phyloP scores from a whole-genome alignment of 768 basidiomycete species.

The Tremella yokohamensis region DNA sequence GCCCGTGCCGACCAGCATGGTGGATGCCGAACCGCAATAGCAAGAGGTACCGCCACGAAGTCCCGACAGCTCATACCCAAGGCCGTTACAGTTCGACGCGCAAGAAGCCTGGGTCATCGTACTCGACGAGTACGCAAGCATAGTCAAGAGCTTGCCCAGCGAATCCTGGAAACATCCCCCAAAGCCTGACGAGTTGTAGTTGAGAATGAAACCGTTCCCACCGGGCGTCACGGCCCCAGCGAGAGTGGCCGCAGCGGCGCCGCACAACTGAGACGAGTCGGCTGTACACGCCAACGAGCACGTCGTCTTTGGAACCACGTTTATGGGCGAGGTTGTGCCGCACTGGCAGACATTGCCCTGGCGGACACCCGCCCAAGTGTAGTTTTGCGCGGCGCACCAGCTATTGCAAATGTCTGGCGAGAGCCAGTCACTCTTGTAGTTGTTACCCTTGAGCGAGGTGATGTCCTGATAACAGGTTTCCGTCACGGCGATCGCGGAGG shows the following conservation, averaged over 20 bases:
- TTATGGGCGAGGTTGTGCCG: slow-evolving; percentile 55
- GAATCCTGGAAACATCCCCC: slow-evolving; percentile 22
- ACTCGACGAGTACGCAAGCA: background rate
- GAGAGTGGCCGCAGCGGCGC: too few relatives aligned
- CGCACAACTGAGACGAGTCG: too few relatives aligned
- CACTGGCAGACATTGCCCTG: slow-evolving; percentile 55
- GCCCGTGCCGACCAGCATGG: slow-evolving; percentile 27
- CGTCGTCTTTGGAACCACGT: too few relatives aligned
- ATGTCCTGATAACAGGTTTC: too few relatives aligned
- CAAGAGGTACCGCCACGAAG: slow-evolving; percentile 48
- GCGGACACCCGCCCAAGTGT: slow-evolving; percentile 66
- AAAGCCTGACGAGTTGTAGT: slow-evolving; percentile 16
- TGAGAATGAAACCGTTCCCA: too few relatives aligned
- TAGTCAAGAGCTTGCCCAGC: too few relatives aligned
- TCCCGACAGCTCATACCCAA: slow-evolving; percentile 47
- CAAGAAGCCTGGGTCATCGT: slow-evolving; percentile 48
- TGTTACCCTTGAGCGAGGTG: too few relatives aligned
- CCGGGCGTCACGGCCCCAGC: too few relatives aligned
- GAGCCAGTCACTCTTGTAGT: background rate
- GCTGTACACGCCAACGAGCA: too few relatives aligned
- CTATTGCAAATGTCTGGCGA: slow-evolving; percentile 64
- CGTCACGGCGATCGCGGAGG: too few relatives aligned
- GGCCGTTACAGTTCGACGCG: slow-evolving; percentile 41
- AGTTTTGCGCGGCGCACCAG: slow-evolving; percentile 58
- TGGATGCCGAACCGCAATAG: slow-evolving; percentile 40